Evolutionary conservation across 805 yeast species (phyloP).

Genomic region (Ogataea nakhonphanomensis): DNA sequence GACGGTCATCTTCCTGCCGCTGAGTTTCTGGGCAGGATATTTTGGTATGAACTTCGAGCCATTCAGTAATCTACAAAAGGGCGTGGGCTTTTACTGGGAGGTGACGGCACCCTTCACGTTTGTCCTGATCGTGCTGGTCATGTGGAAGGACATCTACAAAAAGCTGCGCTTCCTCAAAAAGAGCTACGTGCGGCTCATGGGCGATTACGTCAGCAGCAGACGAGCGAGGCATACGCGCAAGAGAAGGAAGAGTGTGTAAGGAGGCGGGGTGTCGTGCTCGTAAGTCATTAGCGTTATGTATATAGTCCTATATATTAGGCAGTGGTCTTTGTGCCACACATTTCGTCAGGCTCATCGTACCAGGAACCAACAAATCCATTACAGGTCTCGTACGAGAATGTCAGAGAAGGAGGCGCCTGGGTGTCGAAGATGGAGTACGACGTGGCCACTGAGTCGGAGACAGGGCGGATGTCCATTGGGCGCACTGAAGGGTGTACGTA

Average conservation of each 20-base stretch:
- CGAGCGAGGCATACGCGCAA: not conserved
- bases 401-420: slow-evolving; percentile 18
- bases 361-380: slow-evolving; percentile 16
- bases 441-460: slow-evolving; percentile 13
- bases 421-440: slow-evolving; percentile 18
- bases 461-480: slow-evolving; percentile 10
- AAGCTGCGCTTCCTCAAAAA: slow-evolving; percentile 5
- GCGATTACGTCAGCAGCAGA: slow-evolving; percentile 6
- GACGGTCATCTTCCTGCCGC: slow-evolving; percentile 56
- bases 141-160: slow-evolving; percentile 28
- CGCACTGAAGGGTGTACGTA: slow-evolving; percentile 6
- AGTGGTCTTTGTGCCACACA: slow-evolving; percentile 5
- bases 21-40: slow-evolving; percentile 59
- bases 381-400: slow-evolving; percentile 17
- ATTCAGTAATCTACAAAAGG: slow-evolving; percentile 38
- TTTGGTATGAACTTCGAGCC: slow-evolving; percentile 53
- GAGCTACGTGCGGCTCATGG: slow-evolving; percentile 7
- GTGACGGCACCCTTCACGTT: slow-evolving; percentile 41
- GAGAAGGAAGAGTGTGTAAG: not conserved
- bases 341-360: slow-evolving; percentile 19
- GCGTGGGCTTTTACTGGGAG: slow-evolving; percentile 46
- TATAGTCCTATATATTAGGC: slow-evolving; percentile 1
- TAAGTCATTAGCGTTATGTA: slow-evolving; percentile 1
- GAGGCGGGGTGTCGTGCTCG: not conserved
- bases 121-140: slow-evolving; percentile 35